phyloP scores from a whole-genome alignment of 1,139 yeast species.

The Yamadazyma jaroonii region DNA sequence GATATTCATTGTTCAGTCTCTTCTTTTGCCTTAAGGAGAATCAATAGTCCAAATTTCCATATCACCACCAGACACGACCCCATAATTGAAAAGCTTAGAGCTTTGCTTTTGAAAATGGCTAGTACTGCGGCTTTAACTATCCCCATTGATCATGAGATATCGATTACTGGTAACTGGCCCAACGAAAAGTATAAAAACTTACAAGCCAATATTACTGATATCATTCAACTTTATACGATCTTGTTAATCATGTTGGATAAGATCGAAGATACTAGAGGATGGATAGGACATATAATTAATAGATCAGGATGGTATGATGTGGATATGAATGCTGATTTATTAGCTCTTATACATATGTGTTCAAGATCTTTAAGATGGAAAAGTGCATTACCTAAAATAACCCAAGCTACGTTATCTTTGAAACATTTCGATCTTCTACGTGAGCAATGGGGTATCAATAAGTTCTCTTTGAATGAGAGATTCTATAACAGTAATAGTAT shows the following conservation, averaged over 20 bases:
- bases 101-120: slow-evolving; percentile 22
- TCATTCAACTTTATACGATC: slow-evolving; percentile 27
- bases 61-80: slow-evolving; percentile 23
- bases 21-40: slow-evolving; percentile 25
- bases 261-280: slow-evolving; percentile 24
- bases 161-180: slow-evolving; percentile 38
- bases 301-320: slow-evolving; percentile 33
- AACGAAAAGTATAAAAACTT: slow-evolving; percentile 24
- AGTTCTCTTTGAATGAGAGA: slow-evolving; percentile 26
- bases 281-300: slow-evolving; percentile 26
- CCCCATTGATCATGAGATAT: slow-evolving; percentile 31
- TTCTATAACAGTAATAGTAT: slow-evolving; percentile 16
- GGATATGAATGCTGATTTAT: slow-evolving; percentile 29
- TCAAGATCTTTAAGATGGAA: slow-evolving; percentile 27
- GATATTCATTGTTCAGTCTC: slow-evolving; percentile 30
- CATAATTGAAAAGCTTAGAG: slow-evolving; percentile 22
- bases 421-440: slow-evolving; percentile 29
- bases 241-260: slow-evolving; percentile 25
- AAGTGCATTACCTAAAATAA: slow-evolving; percentile 31
- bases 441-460: slow-evolving; percentile 28
- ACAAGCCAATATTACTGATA: slow-evolving; percentile 24
- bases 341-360: slow-evolving; percentile 32
- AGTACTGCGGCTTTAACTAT: slow-evolving; percentile 22
- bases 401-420: slow-evolving; percentile 31
- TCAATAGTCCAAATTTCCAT: slow-evolving; percentile 20